Conservation (phyloP, 2,329 filamentous ascomycete genomes). For the Pseudogymnoascus pannorum region DNA sequence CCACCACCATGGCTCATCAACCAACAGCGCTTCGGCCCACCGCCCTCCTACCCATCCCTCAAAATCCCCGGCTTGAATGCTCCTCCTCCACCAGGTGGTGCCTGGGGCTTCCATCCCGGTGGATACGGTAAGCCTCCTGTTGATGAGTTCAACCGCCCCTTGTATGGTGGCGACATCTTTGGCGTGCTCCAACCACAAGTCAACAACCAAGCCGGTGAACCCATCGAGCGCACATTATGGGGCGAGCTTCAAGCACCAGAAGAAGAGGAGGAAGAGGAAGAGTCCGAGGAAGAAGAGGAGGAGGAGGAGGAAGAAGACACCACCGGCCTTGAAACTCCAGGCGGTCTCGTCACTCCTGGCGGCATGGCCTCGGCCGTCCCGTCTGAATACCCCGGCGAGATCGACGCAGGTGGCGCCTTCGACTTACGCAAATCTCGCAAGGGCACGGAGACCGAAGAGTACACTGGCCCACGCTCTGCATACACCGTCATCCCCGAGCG, state of each 20-base stretch:
- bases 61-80: constrained; percentile 93
- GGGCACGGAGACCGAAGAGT: constrained; percentile 84
- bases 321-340: constrained; percentile 64
- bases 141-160: constrained; percentile 83
- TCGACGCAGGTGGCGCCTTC: constrained; percentile 77
- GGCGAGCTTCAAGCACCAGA: constrained; percentile 79
- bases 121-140: constrained; percentile 95
- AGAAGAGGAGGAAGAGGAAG: constrained; percentile 60
- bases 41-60: constrained; percentile 89
- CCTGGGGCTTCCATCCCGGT: constrained; percentile 92
- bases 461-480: constrained; percentile 63
- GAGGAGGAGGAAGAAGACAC: constrained; percentile 54
- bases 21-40: constrained; percentile 87
- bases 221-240: constrained; percentile 83
- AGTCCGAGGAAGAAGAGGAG: constrained; percentile 65
- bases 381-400: constrained; percentile 68
- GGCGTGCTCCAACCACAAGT: constrained; percentile 62
- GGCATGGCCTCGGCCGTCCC: constrained; percentile 75
- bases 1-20: constrained; percentile 97
- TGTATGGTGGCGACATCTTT: constrained; percentile 93
- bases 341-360: constrained; percentile 71
- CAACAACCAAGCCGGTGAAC: constrained; percentile 61
- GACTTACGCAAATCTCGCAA: constrained; percentile 81
- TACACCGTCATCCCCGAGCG: constrained; percentile 89
- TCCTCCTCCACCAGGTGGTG: constrained; percentile 77